Evolutionary conservation across 208 protist genomes (phyloP), one percentile per base, ranked within the genome.

Genomic region (Crithidia fasciculata): DNA sequence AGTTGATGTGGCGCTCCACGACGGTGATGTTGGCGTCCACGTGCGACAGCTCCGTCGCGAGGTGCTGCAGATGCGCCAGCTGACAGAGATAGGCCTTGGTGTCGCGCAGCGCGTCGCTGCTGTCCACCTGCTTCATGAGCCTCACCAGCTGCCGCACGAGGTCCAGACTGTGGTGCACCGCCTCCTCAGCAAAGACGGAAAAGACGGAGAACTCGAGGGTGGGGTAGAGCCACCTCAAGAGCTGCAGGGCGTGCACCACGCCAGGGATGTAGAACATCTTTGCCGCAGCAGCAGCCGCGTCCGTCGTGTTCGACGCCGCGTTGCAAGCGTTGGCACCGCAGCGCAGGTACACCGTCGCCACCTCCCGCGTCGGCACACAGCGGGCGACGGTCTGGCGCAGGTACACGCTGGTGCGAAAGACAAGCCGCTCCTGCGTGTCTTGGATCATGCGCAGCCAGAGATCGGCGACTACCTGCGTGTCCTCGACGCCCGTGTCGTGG

Each of bases 121-220:
- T 55, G 59, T 80, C 66, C n/a, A 67, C 19, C 45, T 78, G 71
- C 43, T 59, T 73, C 72, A 96, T 89, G 28, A 93, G 54, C 56
- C 84, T 86, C 45, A 78, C 77, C 39, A 95, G 65, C 56, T 93
- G 83, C 36, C 85, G 80, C 36, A 94, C 61, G 43, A 92, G 78
- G 36, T 73, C 64, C 55, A 96, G 63, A 4, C 82, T 82, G 49
- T 81, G 68, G 69, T 91, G 73, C 63, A 96, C 89, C n/a, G 89
- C 87, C 73, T 96, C 92, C 72, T 93, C 88, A 4, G 92, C 90
- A 83, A 95, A 95, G 10, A 92, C 89, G 19, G 90, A 89, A 72
- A 96, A 96, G 52, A 94, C 86, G 61, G 86, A 82, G 71, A 93
- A 88, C 79, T 94, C 88, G 8, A 96, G 69, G n/a, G 85, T 89